phyloP scores from a whole-genome alignment of 2,329 filamentous ascomycete genomes.

The Scytalidium lignicola region DNA sequence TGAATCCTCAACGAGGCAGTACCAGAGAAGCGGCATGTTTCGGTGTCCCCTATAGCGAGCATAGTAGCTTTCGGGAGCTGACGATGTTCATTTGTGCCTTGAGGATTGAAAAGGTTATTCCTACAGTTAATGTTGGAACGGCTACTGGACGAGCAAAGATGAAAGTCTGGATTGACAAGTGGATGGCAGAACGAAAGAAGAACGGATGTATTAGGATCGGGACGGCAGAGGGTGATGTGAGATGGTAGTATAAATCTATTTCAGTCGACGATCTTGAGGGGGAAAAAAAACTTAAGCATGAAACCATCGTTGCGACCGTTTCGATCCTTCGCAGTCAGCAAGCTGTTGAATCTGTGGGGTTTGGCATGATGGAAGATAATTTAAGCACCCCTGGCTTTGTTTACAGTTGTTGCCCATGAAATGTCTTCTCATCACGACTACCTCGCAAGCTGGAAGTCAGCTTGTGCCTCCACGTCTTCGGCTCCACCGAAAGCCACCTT shows the following conservation, averaged over 20 bases:
- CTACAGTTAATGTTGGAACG: slow-evolving; percentile 79
- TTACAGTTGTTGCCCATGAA: no score
- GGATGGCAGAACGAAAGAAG: slow-evolving; percentile 52
- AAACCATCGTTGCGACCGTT: not conserved
- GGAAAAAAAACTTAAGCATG: not conserved
- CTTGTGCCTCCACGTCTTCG: not conserved
- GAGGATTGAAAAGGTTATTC: slow-evolving; percentile 82
- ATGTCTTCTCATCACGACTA: not conserved
- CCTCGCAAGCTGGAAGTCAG: not conserved
- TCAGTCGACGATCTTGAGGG: no score
- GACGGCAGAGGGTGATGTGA: slow-evolving; percentile 19
- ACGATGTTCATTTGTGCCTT: slow-evolving; percentile 89
- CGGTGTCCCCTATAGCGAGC: slow-evolving; percentile 92
- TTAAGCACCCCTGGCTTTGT: not conserved
- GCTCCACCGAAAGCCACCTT: not conserved
- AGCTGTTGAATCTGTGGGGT: not conserved
- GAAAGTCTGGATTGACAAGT: slow-evolving; percentile 61
- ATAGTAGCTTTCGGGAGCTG: slow-evolving; percentile 89
- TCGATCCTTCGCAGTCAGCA: not conserved
- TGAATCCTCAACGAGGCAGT: slow-evolving; percentile 78
- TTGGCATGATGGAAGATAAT: not conserved
- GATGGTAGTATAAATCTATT: slow-evolving; percentile 20
- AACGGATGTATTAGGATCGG: slow-evolving; percentile 43
- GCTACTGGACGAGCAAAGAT: slow-evolving; percentile 52
- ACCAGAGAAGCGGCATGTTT: slow-evolving; percentile 81